Base-by-base conservation (phyloP, 176 grass and related monocot genomes). In the Juncus inflexus region DNA sequence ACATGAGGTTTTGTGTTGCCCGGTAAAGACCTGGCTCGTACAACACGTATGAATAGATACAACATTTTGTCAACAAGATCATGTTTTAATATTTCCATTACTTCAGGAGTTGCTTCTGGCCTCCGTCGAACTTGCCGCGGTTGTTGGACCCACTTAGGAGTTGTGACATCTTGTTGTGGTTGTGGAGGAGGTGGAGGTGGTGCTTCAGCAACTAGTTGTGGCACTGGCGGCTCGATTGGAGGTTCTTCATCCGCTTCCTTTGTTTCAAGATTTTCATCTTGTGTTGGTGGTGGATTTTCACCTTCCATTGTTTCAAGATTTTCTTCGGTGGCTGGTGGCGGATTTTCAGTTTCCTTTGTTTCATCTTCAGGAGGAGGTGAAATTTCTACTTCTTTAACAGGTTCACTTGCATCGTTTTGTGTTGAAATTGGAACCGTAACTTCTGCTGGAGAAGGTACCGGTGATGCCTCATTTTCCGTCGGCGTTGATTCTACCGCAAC, bases 21-120 rank as follows among this genome's bases (percentile, higher is more conserved):
- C 40, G 85, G 87, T 3, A 97, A 70, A 7, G 69, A 77, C 0
- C 92, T 76, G 36, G 87, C 75, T 4, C 87, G 84, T 19, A 91
- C 84, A 63, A 97, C 77, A 4, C 87, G 80, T 7, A 97, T 82
- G 74, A 97, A 97, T 61, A 97, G 40, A 62, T 86, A 97, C 66
- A 76, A 77, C 92, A 97, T 91, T 79, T 91, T 97, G 87, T 97
- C 87, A 3, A 97, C 92, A 15, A 97, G 85, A 12, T 97, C 87
- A 42, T 89, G 86, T 74, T 86, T 89, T 7, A 77, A 76, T 16
- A 69, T 78, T 55, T 89, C 82, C 77, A 76, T 72, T 40, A 77
- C 69, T 68, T 80, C 86, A 9, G 73, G 75, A 19, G 50, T 47
- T 3, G 75, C 52, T 60, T 80, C 52, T 3, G 64, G 65, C 4